Evolutionary conservation across 495 filamentous ascomycete species (phyloP), one percentile per base, ranked within the genome.

Genomic region (Talaromyces adpressus): DNA sequence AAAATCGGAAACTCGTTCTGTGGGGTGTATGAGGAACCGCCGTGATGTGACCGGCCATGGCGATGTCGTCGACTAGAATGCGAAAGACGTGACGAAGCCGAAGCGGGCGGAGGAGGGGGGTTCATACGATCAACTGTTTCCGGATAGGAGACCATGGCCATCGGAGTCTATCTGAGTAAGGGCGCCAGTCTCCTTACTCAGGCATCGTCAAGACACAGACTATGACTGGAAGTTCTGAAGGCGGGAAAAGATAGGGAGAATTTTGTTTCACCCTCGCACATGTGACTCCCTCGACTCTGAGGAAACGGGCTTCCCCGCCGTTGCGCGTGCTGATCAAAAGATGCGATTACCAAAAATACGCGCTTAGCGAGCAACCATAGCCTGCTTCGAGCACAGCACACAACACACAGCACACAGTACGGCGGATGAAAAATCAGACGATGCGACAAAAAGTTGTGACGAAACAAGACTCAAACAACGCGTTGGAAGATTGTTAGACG

Each of bases 1-100:
- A 97, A 97, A 65, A 93, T 79, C 30, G 92, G 92, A 71, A 96
- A 97, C 66, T 96, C 92, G 71, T 96, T 96, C 71, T 90, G 89
- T 53, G 88, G 84, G 45, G 85, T 76, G 72, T 88, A 88, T 12
- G 85, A 80, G 53, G 80, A 78, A 66, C 89, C 89, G 45, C 92
- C 92, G 73, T 89, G 85, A 70, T 93, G 89, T 20, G 91, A 94
- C 59, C 91, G 88, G 75, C 86, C 85, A 62, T 89, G 87, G 54
- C 91, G 86, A 68, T 91, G 85, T 67, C 86, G 81, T 36, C 86
- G 77, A 36, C 81, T 77, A 6, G 74, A 72, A 34, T 75, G 77
- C 62, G 78, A 85, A 72, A 76, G 84, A 75, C 78, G 82, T 72
- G 83, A 88, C 63, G 77, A 75, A 60, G 89, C 78, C 63, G 89